phyloP scores from a whole-genome alignment of 495 filamentous ascomycete genomes.

The Daldinia concentrica region DNA sequence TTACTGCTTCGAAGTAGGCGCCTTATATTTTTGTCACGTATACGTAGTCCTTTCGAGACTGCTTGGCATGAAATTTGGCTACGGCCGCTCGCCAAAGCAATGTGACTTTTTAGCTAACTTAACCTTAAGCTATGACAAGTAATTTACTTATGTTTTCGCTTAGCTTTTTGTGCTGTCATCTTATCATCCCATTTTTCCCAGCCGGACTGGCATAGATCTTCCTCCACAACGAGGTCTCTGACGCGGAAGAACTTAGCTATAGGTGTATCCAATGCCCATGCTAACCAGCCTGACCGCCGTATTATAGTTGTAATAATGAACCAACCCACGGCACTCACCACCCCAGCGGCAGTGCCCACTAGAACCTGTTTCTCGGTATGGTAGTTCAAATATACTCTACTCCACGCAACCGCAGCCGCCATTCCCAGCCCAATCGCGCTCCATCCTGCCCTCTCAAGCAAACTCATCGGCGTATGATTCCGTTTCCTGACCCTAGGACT shows the following conservation, averaged over 20 bases:
- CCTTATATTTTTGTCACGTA: background rate
- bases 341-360: conserved; percentile 77
- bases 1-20: background rate
- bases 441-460: conserved; percentile 65
- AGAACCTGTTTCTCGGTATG: conserved; percentile 90
- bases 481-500: conserved; percentile 32
- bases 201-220: conserved; percentile 89
- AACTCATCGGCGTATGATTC: conserved; percentile 62
- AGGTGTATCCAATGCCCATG: conserved; percentile 76
- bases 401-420: conserved; percentile 77
- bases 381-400: conserved; percentile 90
- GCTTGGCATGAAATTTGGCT: background rate
- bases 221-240: conserved; percentile 85
- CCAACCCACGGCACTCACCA: conserved; percentile 77
- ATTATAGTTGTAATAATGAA: conserved; percentile 73
- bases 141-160: conserved; percentile 30
- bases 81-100: background rate
- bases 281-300: conserved; percentile 67
- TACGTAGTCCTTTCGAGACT: background rate
- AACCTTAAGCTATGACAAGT: background rate
- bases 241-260: conserved; percentile 72
- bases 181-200: conserved; percentile 89
- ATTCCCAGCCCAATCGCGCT: conserved; percentile 64
- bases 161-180: conserved; percentile 43
- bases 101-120: background rate